phyloP scores from a whole-genome alignment of 1,284 basidiomycete species.

The Irpex rosettiformis region DNA sequence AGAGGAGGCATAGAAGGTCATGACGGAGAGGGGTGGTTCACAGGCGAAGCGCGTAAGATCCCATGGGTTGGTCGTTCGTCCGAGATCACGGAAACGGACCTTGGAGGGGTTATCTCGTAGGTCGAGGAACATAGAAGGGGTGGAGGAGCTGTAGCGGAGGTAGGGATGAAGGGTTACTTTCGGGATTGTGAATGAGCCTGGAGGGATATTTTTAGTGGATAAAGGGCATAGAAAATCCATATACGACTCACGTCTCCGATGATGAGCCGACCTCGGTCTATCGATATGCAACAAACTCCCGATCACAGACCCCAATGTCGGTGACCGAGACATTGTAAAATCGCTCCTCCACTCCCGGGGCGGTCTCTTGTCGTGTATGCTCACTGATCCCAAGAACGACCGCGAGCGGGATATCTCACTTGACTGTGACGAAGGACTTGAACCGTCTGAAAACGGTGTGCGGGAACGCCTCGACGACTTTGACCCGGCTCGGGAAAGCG shows the following conservation, averaged over 20 bases:
- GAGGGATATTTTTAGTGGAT: not conserved
- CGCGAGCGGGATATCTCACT: slow-evolving; percentile 18
- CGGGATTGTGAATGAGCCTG: slow-evolving; percentile 9
- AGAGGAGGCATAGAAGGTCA: slow-evolving; percentile 47
- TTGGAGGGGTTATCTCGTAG: slow-evolving; percentile 30
- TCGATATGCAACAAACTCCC: slow-evolving; percentile 21
- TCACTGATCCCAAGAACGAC: slow-evolving; percentile 18
- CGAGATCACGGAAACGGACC: slow-evolving; percentile 40
- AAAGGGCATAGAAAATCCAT: not conserved
- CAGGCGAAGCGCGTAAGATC: slow-evolving; percentile 45
- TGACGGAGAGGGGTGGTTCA: slow-evolving; percentile 39
- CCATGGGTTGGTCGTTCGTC: slow-evolving; percentile 29
- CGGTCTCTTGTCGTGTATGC: slow-evolving; percentile 24
- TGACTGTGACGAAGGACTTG: slow-evolving; percentile 9
- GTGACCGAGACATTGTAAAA: slow-evolving; percentile 28
- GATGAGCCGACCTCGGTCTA: slow-evolving; percentile 5
- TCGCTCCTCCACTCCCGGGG: slow-evolving; percentile 34
- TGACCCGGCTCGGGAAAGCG: slow-evolving; percentile 1
- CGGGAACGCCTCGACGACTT: slow-evolving; percentile 7
- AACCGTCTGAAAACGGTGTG: slow-evolving; percentile 12
- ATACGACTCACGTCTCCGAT: slow-evolving; percentile 8
- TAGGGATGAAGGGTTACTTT: slow-evolving; percentile 32
- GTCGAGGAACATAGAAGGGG: slow-evolving; percentile 32
- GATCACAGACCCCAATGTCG: slow-evolving; percentile 19
- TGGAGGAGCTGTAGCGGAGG: slow-evolving; percentile 29